Percentiles rank a stretch among this genome's conserved stretches.
Conservation (phyloP, 176 grass and related monocot species). For the Triticum aestivum region DNA sequence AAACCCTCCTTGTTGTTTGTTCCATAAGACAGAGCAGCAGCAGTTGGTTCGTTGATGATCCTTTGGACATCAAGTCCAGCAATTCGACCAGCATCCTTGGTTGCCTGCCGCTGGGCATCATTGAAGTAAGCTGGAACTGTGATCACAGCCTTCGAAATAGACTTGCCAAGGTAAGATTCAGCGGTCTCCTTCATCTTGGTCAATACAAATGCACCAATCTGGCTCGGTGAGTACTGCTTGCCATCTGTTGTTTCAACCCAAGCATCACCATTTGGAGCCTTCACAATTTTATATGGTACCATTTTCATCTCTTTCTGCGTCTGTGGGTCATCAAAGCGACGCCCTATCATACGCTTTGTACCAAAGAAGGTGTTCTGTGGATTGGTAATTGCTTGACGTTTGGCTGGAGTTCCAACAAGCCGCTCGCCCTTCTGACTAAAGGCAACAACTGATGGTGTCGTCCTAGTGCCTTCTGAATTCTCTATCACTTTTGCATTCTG, state of each 20-base stretch:
- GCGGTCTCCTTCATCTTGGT: slow-evolving; percentile 21
- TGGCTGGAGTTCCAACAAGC: slow-evolving; percentile 11
- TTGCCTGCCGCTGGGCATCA: slow-evolving; percentile 18
- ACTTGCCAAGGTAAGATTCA: slow-evolving; percentile 17
- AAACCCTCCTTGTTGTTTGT: slow-evolving; percentile 25
- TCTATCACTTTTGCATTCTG: slow-evolving; percentile 19
- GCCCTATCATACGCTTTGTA: slow-evolving; percentile 22
- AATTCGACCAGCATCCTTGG: slow-evolving; percentile 16
- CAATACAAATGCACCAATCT: slow-evolving; percentile 17
- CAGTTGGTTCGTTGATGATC: slow-evolving; percentile 17
- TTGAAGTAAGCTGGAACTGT: slow-evolving; percentile 27
- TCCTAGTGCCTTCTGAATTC: slow-evolving; percentile 17
- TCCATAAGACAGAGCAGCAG: slow-evolving; percentile 19
- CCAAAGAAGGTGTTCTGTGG: slow-evolving; percentile 24
- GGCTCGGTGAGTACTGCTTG: slow-evolving; percentile 12
- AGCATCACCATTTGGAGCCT: slow-evolving; percentile 3
- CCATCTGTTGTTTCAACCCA: slow-evolving; percentile 24
- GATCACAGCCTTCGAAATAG: slow-evolving; percentile 17
- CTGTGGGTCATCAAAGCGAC: slow-evolving; percentile 12
- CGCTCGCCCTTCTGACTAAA: slow-evolving; percentile 18
- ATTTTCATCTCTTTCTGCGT: slow-evolving; percentile 20
- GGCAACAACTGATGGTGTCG: slow-evolving; percentile 17
- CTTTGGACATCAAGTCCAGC: slow-evolving; percentile 23
- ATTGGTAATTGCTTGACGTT: slow-evolving; percentile 9
- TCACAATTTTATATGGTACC: slow-evolving; percentile 18